Conservation (phyloP, 345 rosid genomes). For the Salix dunnii region DNA sequence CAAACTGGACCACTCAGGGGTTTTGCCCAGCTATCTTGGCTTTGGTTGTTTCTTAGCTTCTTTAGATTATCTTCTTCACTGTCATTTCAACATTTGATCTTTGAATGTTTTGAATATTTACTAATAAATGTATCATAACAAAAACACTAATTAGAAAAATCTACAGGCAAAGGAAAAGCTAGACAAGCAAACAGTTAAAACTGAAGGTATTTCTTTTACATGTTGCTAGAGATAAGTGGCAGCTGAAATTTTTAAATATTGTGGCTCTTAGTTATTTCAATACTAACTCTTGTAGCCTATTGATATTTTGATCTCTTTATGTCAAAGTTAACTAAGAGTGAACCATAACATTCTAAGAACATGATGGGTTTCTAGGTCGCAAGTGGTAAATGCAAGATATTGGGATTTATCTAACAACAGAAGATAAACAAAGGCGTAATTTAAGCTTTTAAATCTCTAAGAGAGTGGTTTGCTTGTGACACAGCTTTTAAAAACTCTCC, state of each 20-base stretch:
- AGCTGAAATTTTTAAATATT: background rate
- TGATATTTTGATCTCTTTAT: too few species aligned
- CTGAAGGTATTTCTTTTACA: slow-evolving; percentile 24
- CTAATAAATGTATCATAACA: background rate
- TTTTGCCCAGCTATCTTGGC: background rate
- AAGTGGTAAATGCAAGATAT: background rate
- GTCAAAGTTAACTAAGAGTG: background rate
- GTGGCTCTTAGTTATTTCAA: background rate
- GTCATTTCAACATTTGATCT: background rate
- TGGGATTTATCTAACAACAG: background rate
- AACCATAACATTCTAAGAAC: background rate
- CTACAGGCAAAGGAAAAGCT: slow-evolving; percentile 30
- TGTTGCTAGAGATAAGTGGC: background rate
- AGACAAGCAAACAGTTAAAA: slow-evolving; percentile 17
- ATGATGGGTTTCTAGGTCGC: background rate
- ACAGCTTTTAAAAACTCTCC: background rate
- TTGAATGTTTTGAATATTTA: background rate
- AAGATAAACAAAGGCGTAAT: background rate
- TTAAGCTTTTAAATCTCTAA: background rate
- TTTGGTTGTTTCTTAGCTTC: background rate
- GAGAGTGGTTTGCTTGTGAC: background rate
- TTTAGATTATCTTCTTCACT: slow-evolving; percentile 3
- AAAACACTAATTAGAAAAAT: background rate
- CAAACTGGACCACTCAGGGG: background rate
- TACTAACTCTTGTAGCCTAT: background rate